phyloP scores from a whole-genome alignment of 2,329 filamentous ascomycete species.

The Fusarium buharicum region DNA sequence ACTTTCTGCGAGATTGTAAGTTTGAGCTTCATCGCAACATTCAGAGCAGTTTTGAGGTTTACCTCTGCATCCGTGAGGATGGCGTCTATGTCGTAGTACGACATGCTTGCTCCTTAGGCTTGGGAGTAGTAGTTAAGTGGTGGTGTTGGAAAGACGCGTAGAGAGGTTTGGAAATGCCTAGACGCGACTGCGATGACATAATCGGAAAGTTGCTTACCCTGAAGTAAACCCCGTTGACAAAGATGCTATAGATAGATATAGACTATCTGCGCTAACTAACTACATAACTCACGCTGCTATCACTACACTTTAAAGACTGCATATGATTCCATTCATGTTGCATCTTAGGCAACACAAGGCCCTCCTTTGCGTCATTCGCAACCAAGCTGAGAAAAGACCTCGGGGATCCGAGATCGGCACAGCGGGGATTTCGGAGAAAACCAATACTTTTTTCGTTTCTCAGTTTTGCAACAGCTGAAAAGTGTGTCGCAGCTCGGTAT shows the following conservation, averaged over 20 bases:
- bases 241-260: background rate
- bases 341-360: background rate
- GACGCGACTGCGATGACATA: constrained; percentile 44
- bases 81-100: constrained; percentile 86
- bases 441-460: background rate
- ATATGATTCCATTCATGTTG: background rate
- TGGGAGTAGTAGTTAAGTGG: constrained; percentile 19
- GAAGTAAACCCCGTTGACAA: background rate
- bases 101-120: constrained; percentile 56
- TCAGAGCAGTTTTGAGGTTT: constrained; percentile 28
- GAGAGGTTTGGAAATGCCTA: constrained; percentile 15
- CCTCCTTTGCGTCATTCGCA: constrained; percentile 12
- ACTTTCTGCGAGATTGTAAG: constrained; percentile 74
- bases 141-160: constrained; percentile 29
- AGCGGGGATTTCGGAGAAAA: constrained; percentile 18
- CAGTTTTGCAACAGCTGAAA: constrained; percentile 2
- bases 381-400: background rate
- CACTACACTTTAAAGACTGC: no score
- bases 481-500: constrained; percentile 19
- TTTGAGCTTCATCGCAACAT: background rate
- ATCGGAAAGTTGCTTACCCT: constrained; percentile 27
- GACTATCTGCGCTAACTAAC: no score
- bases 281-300: no score
- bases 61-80: constrained; percentile 88
- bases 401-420: constrained; percentile 29